These are phyloP conservation scores for Aspergillus asperescens DNA, from an alignment of 495 filamentous ascomycete genomes.

Conservation along the genomic window DNA sequence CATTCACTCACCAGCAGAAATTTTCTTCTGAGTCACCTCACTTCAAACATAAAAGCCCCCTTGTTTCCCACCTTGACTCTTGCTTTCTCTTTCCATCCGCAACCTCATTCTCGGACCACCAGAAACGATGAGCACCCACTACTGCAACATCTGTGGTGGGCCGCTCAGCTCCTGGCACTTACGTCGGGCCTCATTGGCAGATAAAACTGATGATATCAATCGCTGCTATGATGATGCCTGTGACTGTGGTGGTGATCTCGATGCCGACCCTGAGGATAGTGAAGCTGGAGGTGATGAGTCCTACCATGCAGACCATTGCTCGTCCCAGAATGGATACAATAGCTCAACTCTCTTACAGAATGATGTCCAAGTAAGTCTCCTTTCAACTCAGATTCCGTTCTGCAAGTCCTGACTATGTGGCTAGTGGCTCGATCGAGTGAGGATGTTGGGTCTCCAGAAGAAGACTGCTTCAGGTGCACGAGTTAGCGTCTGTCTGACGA, in stretches of 20 bases:
- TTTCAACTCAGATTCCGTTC: not conserved
- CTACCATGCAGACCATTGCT: not conserved
- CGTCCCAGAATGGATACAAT: not conserved
- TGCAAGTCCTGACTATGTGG: not conserved
- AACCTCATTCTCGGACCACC: too few relatives aligned
- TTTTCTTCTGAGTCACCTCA: too few relatives aligned
- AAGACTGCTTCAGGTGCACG: too few relatives aligned
- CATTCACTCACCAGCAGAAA: too few relatives aligned
- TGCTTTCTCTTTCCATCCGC: not conserved
- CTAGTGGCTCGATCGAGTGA: not conserved
- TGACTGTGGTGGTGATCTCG: not conserved
- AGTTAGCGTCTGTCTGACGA: too few relatives aligned
- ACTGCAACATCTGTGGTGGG: constrained; percentile 3
- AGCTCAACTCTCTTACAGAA: not conserved
- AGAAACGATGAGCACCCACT: not conserved
- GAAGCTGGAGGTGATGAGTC: not conserved
- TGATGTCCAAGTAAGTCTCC: not conserved
- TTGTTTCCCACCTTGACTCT: not conserved
- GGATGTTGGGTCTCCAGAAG: too few relatives aligned
- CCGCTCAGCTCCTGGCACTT: not conserved
- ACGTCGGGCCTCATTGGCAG: not conserved
- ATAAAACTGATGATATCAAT: not conserved
- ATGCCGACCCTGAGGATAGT: not conserved
- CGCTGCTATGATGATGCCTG: not conserved
- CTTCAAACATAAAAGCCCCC: not conserved